A percentile compares a stretch with the other conserved stretches of the same genome.
phyloP scores from a whole-genome alignment of 331 rosid species.

The Rosa hybrid region DNA sequence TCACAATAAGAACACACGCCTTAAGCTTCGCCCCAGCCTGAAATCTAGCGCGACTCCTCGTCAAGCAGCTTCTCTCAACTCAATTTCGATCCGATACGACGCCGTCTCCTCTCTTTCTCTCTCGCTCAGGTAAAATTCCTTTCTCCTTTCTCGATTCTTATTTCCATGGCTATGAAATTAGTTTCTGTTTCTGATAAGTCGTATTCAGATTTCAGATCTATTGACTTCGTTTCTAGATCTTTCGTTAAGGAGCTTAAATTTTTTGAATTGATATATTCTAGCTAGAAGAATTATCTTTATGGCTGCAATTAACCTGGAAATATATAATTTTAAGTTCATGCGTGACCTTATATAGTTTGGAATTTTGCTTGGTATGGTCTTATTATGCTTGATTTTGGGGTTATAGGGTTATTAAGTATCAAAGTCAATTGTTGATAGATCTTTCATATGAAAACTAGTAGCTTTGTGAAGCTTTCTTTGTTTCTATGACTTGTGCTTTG shows the following conservation, averaged over 20 bases:
- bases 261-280: background rate
- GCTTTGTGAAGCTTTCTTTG: background rate
- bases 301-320: background rate
- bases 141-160: background rate
- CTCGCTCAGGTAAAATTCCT: conserved; percentile 1
- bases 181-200: background rate
- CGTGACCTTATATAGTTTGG: background rate
- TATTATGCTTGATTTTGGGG: background rate
- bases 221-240: conserved; percentile 10
- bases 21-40: background rate
- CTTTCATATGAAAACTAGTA: background rate
- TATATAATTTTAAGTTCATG: background rate
- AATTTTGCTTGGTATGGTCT: background rate
- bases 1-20: background rate
- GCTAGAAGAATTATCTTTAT: background rate
- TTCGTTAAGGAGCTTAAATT: background rate
- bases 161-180: background rate
- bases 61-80: background rate
- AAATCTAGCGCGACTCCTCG: background rate
- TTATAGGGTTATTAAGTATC: background rate
- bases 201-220: conserved; percentile 21
- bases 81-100: conserved; percentile 10
- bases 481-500: background rate
- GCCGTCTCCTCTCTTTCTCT: background rate
- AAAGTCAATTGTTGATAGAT: background rate